A percentile compares a stretch with the other conserved stretches of the same genome.
These are phyloP conservation scores for Massospora cicadina DNA, from an alignment of 371 early-diverging fungal species.

Conservation along the genomic window DNA sequence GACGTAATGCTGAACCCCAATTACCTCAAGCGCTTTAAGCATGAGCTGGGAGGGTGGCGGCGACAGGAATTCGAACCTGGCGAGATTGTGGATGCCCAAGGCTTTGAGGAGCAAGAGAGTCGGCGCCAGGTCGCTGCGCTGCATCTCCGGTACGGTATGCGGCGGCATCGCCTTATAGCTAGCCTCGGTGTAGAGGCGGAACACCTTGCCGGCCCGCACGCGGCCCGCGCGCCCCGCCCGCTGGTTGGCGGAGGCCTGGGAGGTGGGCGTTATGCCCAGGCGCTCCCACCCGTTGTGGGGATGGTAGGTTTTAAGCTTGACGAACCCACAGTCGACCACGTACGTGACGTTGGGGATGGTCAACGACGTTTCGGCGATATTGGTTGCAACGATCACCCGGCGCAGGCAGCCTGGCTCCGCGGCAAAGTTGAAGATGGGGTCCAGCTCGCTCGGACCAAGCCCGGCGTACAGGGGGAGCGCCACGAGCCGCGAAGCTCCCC, in stretches of 20 bases:
- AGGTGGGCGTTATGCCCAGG: slow-evolving; percentile 35
- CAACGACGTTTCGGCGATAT: slow-evolving; percentile 68
- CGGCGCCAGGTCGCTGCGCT: slow-evolving; percentile 38
- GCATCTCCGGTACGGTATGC: slow-evolving; percentile 52
- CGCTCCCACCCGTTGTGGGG: slow-evolving; percentile 36
- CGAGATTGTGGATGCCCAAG: slow-evolving; percentile 56
- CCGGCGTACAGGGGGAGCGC: slow-evolving; percentile 46
- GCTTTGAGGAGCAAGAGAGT: slow-evolving; percentile 50
- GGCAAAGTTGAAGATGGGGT: slow-evolving; percentile 35
- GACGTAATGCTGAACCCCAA: slow-evolving; percentile 10
- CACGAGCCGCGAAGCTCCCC: neutral
- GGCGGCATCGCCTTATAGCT: slow-evolving; percentile 28
- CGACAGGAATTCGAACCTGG: slow-evolving; percentile 55
- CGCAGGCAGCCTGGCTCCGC: slow-evolving; percentile 35
- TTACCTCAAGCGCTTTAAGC: slow-evolving; percentile 10
- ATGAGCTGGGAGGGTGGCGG: slow-evolving; percentile 17
- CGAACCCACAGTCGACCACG: slow-evolving; percentile 69
- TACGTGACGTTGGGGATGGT: slow-evolving; percentile 72
- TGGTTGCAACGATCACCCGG: slow-evolving; percentile 68
- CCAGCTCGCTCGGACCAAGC: slow-evolving; percentile 43
- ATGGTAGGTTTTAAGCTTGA: slow-evolving; percentile 32
- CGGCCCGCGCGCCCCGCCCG: slow-evolving; percentile 71
- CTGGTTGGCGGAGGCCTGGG: slow-evolving; percentile 58
- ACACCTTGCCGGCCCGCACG: slow-evolving; percentile 43
- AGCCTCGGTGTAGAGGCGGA: slow-evolving; percentile 50